Percentiles rank a stretch among this genome's conserved stretches.
Evolutionary conservation across 345 rosid genomes (phyloP).

Genomic region (Clarkia xantiana): DNA sequence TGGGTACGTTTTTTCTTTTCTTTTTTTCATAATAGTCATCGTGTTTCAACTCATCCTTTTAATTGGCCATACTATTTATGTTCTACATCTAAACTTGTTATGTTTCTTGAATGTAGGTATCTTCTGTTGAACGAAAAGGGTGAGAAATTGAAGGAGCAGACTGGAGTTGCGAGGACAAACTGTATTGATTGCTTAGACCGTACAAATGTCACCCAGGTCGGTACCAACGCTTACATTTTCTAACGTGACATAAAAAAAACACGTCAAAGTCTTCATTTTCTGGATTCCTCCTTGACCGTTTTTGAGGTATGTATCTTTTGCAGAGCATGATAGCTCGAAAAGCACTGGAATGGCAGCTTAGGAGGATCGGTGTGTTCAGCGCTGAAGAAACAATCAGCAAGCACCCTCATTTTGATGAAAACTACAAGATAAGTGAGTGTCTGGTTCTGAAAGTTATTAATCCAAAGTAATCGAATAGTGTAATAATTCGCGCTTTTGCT

Average conservation of each 20-base stretch:
- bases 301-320: slow-evolving; percentile 1
- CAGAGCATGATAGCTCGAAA: slow-evolving; percentile 96
- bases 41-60: no score
- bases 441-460: not conserved
- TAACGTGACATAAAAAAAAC: no score
- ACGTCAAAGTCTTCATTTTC: no score
- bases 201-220: slow-evolving; percentile 95
- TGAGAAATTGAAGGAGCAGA: slow-evolving; percentile 92
- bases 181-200: slow-evolving; percentile 98
- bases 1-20: slow-evolving; percentile 53
- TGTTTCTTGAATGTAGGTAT: slow-evolving; percentile 31
- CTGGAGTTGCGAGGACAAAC: slow-evolving; percentile 84
- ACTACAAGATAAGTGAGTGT: slow-evolving; percentile 71
- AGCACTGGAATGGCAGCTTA: slow-evolving; percentile 78
- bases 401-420: slow-evolving; percentile 73
- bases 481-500: slow-evolving; percentile 10
- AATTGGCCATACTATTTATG: no score
- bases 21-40: no score
- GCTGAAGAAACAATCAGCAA: slow-evolving; percentile 88
- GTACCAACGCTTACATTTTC: not conserved
- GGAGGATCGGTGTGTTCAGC: slow-evolving; percentile 69
- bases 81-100: no score
- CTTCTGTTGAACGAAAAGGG: slow-evolving; percentile 78
- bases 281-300: no score
- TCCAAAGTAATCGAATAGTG: no score